These are phyloP conservation scores for Mycena vulgaris DNA, from an alignment of 768 basidiomycete genomes.

Conservation along the genomic window DNA sequence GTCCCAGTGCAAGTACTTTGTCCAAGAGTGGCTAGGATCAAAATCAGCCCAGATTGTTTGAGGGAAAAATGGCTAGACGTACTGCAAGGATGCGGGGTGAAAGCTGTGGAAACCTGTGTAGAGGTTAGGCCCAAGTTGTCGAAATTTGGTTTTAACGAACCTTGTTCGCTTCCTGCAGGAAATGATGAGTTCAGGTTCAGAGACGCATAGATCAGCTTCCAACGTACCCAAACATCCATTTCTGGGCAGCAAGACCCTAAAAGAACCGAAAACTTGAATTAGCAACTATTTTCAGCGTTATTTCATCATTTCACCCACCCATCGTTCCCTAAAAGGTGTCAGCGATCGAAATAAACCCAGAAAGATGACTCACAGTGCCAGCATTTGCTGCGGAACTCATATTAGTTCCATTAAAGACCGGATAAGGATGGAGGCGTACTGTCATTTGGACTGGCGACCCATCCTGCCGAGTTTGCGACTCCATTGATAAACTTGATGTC, in stretches of 20 bases:
- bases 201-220: background rate
- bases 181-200: background rate
- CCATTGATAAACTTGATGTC: conserved; percentile 78
- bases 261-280: background rate
- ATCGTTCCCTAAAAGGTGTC: background rate
- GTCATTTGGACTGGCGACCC: conserved; percentile 25
- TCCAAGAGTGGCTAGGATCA: conserved; percentile 42
- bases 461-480: conserved; percentile 25
- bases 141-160: conserved; percentile 4
- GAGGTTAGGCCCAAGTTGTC: background rate
- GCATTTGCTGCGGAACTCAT: conserved; percentile 45
- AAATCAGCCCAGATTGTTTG: background rate
- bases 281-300: background rate
- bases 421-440: conserved; percentile 4
- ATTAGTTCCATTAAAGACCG: conserved; percentile 5
- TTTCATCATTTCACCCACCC: conserved; percentile 11
- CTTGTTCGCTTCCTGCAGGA: conserved; percentile 19
- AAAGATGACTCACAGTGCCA: conserved; percentile 46
- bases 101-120: conserved; percentile 48
- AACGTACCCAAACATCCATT: conserved; percentile 30
- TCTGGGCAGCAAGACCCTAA: conserved; percentile 36
- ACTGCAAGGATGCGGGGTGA: conserved; percentile 59
- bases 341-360: background rate
- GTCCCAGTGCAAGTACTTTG: conserved; percentile 51
- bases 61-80: conserved; percentile 2